These are phyloP conservation scores for Epichloe gansuensis DNA, from an alignment of 2,329 filamentous ascomycete genomes.

Conservation along the genomic window DNA sequence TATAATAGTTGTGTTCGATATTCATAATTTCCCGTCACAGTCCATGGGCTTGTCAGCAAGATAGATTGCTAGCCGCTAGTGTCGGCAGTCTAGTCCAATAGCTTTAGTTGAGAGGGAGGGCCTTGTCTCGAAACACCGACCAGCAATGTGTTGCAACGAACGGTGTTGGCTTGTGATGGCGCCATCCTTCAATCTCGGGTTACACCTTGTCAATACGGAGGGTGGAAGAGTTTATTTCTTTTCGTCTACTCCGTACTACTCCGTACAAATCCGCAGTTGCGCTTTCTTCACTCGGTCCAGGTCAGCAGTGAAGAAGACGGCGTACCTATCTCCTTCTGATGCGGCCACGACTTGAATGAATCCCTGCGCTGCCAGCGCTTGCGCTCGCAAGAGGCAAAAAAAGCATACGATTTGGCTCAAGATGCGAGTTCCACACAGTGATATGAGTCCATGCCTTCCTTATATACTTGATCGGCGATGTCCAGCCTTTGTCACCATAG, in stretches of 20 bases:
- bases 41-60: background rate
- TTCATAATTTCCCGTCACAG: background rate
- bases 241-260: background rate
- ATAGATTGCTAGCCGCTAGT: background rate
- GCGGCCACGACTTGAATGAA: background rate
- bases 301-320: too few relatives aligned
- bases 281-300: too few relatives aligned
- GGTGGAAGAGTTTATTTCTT: background rate
- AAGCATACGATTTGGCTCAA: constrained; percentile 1
- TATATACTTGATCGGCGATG: background rate
- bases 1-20: background rate
- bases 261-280: background rate
- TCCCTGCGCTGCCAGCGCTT: too few relatives aligned
- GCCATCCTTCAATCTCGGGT: background rate
- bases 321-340: too few relatives aligned
- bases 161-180: background rate
- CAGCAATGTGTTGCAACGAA: background rate
- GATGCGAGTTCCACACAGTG: too few relatives aligned
- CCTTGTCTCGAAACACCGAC: background rate
- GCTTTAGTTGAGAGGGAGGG: background rate
- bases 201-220: background rate
- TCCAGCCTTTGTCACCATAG: background rate
- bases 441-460: background rate
- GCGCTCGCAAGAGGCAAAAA: background rate
- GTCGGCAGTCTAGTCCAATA: background rate